phyloP scores from a whole-genome alignment of 768 basidiomycete genomes.

The Boletus sp. region DNA sequence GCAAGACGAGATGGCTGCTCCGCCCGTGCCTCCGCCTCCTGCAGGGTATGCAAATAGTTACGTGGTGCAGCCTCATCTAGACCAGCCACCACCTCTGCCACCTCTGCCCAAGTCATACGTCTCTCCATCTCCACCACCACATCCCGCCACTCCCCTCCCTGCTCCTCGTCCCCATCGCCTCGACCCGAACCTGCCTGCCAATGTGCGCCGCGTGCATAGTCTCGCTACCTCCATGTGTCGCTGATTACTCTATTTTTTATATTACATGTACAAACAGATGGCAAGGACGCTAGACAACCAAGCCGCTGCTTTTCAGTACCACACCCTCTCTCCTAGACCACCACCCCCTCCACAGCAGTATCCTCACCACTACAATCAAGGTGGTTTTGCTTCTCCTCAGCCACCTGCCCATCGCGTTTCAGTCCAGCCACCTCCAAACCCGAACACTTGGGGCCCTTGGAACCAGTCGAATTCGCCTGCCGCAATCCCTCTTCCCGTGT shows the following conservation, averaged over 20 bases:
- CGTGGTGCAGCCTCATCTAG: slow-evolving; percentile 6
- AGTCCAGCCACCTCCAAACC: slow-evolving; percentile 23
- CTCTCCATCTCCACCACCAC: slow-evolving; percentile 24
- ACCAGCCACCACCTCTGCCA: slow-evolving; percentile 47
- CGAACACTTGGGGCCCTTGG: slow-evolving; percentile 23
- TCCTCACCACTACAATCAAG: slow-evolving; percentile 15
- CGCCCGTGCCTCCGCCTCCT: slow-evolving; percentile 33
- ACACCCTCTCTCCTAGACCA: slow-evolving; percentile 23
- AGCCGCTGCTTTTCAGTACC: slow-evolving; percentile 23
- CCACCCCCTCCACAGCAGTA: slow-evolving; percentile 23
- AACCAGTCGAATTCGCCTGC: slow-evolving; percentile 11
- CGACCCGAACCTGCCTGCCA: slow-evolving; percentile 58
- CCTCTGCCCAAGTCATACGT: slow-evolving; percentile 41
- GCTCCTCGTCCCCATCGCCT: slow-evolving; percentile 67
- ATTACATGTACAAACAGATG: slow-evolving; percentile 49
- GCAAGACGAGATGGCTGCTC: slow-evolving; percentile 15
- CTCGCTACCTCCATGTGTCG: slow-evolving; percentile 7
- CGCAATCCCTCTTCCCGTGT: slow-evolving; percentile 18
- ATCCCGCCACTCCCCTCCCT: slow-evolving; percentile 52
- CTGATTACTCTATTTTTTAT: slow-evolving; percentile 21
- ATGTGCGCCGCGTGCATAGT: slow-evolving; percentile 44
- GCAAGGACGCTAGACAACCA: slow-evolving; percentile 60
- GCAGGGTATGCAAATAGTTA: slow-evolving; percentile 6
- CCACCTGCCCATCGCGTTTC: slow-evolving; percentile 16
- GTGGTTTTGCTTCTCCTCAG: slow-evolving; percentile 12